Percentiles rank a stretch among this genome's conserved stretches.
Evolutionary conservation across 208 protist species (phyloP).

Genomic region (Naegleria lovaniensis): DNA sequence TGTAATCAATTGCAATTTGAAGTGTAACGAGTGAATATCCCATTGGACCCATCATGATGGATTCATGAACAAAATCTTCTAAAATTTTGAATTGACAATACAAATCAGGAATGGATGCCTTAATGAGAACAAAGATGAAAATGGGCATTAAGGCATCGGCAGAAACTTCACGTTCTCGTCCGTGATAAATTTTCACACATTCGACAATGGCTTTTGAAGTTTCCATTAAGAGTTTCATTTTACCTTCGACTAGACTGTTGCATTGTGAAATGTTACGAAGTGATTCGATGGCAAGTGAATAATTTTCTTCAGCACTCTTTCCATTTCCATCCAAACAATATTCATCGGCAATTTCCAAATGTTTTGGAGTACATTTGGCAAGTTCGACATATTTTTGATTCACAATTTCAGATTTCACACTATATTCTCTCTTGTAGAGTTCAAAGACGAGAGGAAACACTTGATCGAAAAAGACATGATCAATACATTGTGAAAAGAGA

Average conservation of each 20-base stretch:
- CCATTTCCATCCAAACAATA: slow-evolving; percentile 3
- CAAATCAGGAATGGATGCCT: neutral
- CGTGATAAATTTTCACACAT: neutral
- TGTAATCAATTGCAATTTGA: neutral
- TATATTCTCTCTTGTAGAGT: neutral
- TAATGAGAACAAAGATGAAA: neutral
- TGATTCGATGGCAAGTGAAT: neutral
- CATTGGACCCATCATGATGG: neutral
- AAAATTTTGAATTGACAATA: slow-evolving; percentile 8
- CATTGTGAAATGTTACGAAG: neutral
- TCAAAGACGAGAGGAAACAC: neutral
- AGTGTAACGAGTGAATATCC: neutral
- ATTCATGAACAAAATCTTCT: slow-evolving; percentile 20
- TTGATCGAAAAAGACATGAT: neutral
- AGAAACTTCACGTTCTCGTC: neutral
- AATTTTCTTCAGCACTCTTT: neutral
- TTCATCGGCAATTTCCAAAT: neutral
- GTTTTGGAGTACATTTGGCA: neutral
- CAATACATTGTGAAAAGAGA: neutral
- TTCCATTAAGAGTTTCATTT: neutral
- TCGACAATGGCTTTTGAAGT: neutral
- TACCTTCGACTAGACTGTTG: neutral
- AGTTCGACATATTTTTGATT: neutral
- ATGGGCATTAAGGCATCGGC: slow-evolving; percentile 3
- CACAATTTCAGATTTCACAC: neutral